A percentile compares a stretch with the other conserved stretches of the same genome.
Evolutionary conservation across 805 yeast genomes (phyloP).

Genomic region (Kregervanrija pseudodelftensis): DNA sequence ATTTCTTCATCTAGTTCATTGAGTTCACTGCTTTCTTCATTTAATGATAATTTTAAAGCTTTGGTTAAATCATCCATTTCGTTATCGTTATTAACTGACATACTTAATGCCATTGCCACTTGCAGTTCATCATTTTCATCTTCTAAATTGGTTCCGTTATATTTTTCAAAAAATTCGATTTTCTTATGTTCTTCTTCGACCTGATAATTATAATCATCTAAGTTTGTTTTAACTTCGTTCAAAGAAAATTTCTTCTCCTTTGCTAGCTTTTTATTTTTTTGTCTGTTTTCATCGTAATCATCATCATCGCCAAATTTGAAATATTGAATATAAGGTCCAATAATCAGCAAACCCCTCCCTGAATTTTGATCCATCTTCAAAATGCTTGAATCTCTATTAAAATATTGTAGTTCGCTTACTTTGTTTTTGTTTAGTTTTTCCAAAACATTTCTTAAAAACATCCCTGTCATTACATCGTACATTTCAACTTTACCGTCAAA

Average conservation of each 20-base stretch:
- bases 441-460: conserved; percentile 26
- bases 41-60: conserved; percentile 2
- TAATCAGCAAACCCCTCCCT: conserved; percentile 31
- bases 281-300: conserved; percentile 11
- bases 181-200: conserved; percentile 17
- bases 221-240: conserved; percentile 26
- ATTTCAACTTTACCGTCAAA: conserved; percentile 36
- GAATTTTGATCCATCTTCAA: conserved; percentile 21
- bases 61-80: not conserved
- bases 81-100: conserved; percentile 16
- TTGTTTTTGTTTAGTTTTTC: conserved; percentile 15
- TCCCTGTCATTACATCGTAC: conserved; percentile 38
- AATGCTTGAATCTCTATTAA: conserved; percentile 26
- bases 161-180: conserved; percentile 31
- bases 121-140: conserved; percentile 35
- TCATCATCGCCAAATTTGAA: conserved; percentile 39
- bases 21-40: not conserved
- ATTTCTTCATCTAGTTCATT: conserved; percentile 10
- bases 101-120: conserved; percentile 37
- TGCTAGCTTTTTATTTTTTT: conserved; percentile 5
- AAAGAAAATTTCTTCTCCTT: conserved; percentile 15
- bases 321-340: conserved; percentile 38
- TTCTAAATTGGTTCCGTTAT: conserved; percentile 33
- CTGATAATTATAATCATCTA: conserved; percentile 23
- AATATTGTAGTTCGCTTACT: conserved; percentile 10